A percentile compares a stretch with the other conserved stretches of the same genome.
These are phyloP conservation scores for Capronia coronata DNA, from an alignment of 2,329 filamentous ascomycete species.

Conservation along the genomic window DNA sequence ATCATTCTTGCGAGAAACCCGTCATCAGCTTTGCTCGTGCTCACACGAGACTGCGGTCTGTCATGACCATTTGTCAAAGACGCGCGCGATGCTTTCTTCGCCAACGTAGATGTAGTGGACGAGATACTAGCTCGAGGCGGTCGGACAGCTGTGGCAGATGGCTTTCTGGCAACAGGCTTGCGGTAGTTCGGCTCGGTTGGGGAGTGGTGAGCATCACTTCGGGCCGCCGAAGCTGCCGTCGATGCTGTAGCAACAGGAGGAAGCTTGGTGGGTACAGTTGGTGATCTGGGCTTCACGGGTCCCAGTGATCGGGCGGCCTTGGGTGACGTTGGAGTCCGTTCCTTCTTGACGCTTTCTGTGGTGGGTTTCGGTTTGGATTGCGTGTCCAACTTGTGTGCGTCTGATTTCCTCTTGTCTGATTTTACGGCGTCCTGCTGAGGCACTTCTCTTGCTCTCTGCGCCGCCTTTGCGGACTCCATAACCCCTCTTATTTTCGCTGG, in stretches of 20 bases:
- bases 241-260: constrained; percentile 38
- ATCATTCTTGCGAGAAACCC: constrained; percentile 48
- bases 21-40: constrained; percentile 39
- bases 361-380: constrained; percentile 5
- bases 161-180: constrained; percentile 27
- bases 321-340: constrained; percentile 19
- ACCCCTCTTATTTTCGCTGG: constrained; percentile 29
- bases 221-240: constrained; percentile 38
- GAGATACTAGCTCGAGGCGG: constrained; percentile 23
- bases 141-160: constrained; percentile 23
- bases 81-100: constrained; percentile 29
- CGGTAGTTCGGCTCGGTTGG: constrained; percentile 14
- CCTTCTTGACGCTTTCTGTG: constrained; percentile 17
- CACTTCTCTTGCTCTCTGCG: constrained; percentile 28
- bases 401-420: constrained; percentile 26
- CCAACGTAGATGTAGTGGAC: constrained; percentile 26
- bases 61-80: constrained; percentile 30
- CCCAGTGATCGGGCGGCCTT: constrained; percentile 25
- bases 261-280: constrained; percentile 37
- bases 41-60: constrained; percentile 39
- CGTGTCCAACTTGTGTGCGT: constrained; percentile 11
- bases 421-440: constrained; percentile 8
- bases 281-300: constrained; percentile 34
- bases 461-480: constrained; percentile 29
- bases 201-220: constrained; percentile 21